Evolutionary conservation across 169 alveolate species (phyloP), one percentile per base, ranked within the genome.

Genomic region (Eimeria brunetti): DNA sequence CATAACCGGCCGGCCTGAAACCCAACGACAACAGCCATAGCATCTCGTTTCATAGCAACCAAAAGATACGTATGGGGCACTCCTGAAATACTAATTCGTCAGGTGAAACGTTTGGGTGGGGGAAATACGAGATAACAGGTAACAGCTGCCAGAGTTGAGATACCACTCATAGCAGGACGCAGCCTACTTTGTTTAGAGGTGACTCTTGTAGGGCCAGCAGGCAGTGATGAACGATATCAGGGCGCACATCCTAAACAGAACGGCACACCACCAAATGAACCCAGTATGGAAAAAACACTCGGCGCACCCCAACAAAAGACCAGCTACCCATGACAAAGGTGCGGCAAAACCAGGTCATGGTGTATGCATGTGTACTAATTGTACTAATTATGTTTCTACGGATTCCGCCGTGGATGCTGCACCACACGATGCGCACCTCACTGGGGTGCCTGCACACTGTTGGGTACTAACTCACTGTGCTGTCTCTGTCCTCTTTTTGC

Each of bases 171-270:
- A 27, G 33, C 49, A 2, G 49, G 78, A n/a, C n/a, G 49, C 71
- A 36, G 75, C 95, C 27, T 46, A 94, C 96, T 89, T 94, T 96
- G 94, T 97, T 97, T 46, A 97, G 94, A 1, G 98, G 98, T 27
- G 97, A 94, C 73, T 97, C 98, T 89, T 96, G 95, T 38, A 97
- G 93, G 53, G 97, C 93, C 85, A 97, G 86, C 24, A 97, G 90
- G 85, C 98, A 97, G 53, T 97, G 98, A 94, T 97, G 98, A 56
- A 96, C 92, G 20, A 97, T 97, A 83, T 97, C 98, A n/a, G 98
- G 98, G 24, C 98, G 94, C 81, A 96, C 97, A 83, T 97, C 97
- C 96, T 96, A 91, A n/a, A 95, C 89, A 56, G n/a, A 33, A 81
- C 67, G 36, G 22, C 89, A 81, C 16, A 49, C 14, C 67, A 81